These are phyloP conservation scores for Thinopyrum obtusiflorum DNA, from an alignment of 202 grass and related monocot species.

Conservation along the genomic window DNA sequence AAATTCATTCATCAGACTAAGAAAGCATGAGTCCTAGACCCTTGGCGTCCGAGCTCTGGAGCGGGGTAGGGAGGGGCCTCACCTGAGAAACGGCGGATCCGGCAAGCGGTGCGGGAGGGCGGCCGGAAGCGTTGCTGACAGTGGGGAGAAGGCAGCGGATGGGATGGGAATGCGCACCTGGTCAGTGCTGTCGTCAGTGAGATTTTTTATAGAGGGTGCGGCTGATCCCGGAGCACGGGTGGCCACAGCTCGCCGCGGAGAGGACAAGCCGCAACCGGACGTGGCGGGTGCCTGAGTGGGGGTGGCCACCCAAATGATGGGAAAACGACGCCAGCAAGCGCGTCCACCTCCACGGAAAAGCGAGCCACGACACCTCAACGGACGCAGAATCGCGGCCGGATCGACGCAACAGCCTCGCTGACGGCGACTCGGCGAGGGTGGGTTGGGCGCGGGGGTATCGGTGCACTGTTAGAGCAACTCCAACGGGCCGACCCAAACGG, in stretches of 20 bases:
- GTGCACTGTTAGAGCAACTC: too few species aligned
- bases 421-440: neutral
- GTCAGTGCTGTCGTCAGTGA: neutral
- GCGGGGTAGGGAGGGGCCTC: neutral
- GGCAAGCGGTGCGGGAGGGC: neutral
- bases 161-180: neutral
- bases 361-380: neutral
- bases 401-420: too few species aligned
- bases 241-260: slow-evolving; percentile 15
- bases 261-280: neutral
- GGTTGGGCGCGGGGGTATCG: too few species aligned
- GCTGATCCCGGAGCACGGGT: slow-evolving; percentile 32
- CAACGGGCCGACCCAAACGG: too few species aligned
- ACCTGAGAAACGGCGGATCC: slow-evolving; percentile 24
- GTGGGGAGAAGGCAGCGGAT: neutral
- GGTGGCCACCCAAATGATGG: neutral
- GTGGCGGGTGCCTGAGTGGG: neutral
- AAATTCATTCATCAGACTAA: too few species aligned
- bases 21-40: too few species aligned
- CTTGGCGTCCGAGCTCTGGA: too few species aligned
- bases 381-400: neutral
- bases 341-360: slow-evolving; percentile 16
- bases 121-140: neutral
- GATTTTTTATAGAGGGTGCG: slow-evolving; percentile 25
- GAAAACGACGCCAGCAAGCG: slow-evolving; percentile 6